Conservation (phyloP, 2,329 filamentous ascomycete species). For the Arthrocladium fulminans region DNA sequence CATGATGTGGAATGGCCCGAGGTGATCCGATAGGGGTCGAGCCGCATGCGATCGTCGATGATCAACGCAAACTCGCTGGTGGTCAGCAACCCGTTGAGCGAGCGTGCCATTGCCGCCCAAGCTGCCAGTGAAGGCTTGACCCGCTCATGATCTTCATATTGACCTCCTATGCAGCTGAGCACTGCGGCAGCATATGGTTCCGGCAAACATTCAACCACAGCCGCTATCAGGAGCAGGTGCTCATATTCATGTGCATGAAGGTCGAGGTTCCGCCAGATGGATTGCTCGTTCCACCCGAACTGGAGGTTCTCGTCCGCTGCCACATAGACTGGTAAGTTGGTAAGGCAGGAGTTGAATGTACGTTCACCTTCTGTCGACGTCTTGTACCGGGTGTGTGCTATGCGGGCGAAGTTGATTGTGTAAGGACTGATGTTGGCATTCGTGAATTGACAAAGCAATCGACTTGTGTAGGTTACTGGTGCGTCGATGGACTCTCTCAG, state of each 20-base stretch:
- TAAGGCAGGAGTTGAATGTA: constrained; percentile 3
- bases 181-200: constrained; percentile 17
- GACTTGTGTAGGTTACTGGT: not conserved
- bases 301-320: constrained; percentile 13
- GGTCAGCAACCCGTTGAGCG: constrained; percentile 16
- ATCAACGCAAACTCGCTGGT: constrained; percentile 18
- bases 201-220: constrained; percentile 17
- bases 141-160: constrained; percentile 11
- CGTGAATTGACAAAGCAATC: constrained; percentile 2
- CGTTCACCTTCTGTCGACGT: constrained; percentile 10
- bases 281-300: constrained; percentile 18
- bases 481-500: constrained; percentile 1
- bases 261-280: constrained; percentile 15
- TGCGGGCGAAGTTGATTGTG: constrained; percentile 2
- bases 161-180: constrained; percentile 12
- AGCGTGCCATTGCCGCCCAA: constrained; percentile 14
- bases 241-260: constrained; percentile 19
- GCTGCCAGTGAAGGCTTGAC: constrained; percentile 16
- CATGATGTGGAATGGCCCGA: constrained; percentile 3
- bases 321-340: constrained; percentile 10
- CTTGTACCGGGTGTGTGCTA: not conserved
- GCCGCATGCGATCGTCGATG: constrained; percentile 18
- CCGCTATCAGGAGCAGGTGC: constrained; percentile 17
- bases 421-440: constrained; percentile 1
- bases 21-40: constrained; percentile 16